Base-by-base conservation (phyloP, 2,329 filamentous ascomycete species). In the Myotisia sp. region DNA sequence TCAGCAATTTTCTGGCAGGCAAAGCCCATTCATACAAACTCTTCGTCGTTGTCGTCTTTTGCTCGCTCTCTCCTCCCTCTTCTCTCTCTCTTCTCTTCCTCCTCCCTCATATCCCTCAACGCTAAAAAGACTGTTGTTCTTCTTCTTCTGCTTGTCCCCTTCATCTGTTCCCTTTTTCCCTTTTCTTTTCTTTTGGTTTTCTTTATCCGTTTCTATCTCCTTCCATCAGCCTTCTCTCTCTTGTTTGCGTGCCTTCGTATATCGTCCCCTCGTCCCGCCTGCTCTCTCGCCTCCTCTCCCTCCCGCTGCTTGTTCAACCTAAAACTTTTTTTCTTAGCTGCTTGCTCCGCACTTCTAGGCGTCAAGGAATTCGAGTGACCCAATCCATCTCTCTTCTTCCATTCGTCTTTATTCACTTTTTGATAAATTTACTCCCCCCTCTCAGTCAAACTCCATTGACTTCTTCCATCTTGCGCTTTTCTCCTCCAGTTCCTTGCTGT, bases 271-370 rank as follows among this genome's bases (percentile, higher is more conserved):
- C 44, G 8, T 24, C 12, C 12, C 22, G 22, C 22, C 8, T 9
- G 2, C 22, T 24, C 8, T 24, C 22, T 8, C 8, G 22, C 22
- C 12, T 9, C 22, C 22, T 8, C n/a, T n/a, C n/a, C n/a, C n/a
- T n/a, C n/a, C n/a, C n/a, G n/a, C n/a, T n/a, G n/a, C n/a, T n/a
- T n/a, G n/a, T n/a, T n/a, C n/a, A n/a, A n/a, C n/a, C n/a, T n/a
- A n/a, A n/a, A n/a, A n/a, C 45, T 41, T 43, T 42, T 42, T 43
- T 47, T 42, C 46, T 42, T 42, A 31, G 33, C 42, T 44, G 35
- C 41, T 34, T 44, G 41, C 35, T 42, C 40, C 31, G 40, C 28
- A n/a, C 20, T 20, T 31, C 27, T 26, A n/a, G n/a, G n/a, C n/a
- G n/a, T n/a, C n/a, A n/a, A n/a, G n/a, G n/a, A n/a, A n/a, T n/a